Evolutionary conservation across 177 flowering plant genomes (phyloP), one percentile per base, ranked within the genome.

Genomic region (Telopea speciosissima): DNA sequence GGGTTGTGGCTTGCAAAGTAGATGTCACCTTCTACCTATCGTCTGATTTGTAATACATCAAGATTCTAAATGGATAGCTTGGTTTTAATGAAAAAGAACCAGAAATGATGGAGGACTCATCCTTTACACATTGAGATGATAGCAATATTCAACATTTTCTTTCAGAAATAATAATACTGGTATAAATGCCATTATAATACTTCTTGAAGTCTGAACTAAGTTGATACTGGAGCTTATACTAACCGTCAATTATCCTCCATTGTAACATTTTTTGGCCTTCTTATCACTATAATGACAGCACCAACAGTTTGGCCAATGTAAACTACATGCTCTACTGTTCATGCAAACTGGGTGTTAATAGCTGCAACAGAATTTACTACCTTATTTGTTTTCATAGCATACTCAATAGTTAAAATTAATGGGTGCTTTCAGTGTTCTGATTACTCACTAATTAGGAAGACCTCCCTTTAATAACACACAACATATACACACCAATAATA

Each of bases 361-460:
- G 0, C 33, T 22, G 31, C 22, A 28, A 26, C 40, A 4, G n/a
- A 63, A 63, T 28, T 17, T 31, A 12, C 44, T 8, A 63, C 36
- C 31, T 63, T 31, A 63, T 31, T 31, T 63, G 66, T 63, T 63
- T 28, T 17, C 3, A 9, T 28, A 17, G 54, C 0, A 3, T 58
- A 19, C n/a, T 58, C 23, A 3, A 1, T 16, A n/a, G 61, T n/a
- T 58, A 58, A 49, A 49, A n/a, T 21, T 58, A 21, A 58, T 58
- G 5, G 19, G n/a, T 65, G 71, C 72, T 62, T 76, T 66, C 31
- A 75, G 74, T 69, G 70, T 79, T 81, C 80, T 79, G 84, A 70
- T 60, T 40, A 69, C 62, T 56, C 19, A 14, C 13, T 71, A 36
- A 64, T 19, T 54, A 52, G 56, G 64, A 72, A 12, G 54, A 33